Evolutionary conservation across 129 eudicot genomes (phyloP), one percentile per base, ranked within the genome.

Genomic region (Centella asiatica): DNA sequence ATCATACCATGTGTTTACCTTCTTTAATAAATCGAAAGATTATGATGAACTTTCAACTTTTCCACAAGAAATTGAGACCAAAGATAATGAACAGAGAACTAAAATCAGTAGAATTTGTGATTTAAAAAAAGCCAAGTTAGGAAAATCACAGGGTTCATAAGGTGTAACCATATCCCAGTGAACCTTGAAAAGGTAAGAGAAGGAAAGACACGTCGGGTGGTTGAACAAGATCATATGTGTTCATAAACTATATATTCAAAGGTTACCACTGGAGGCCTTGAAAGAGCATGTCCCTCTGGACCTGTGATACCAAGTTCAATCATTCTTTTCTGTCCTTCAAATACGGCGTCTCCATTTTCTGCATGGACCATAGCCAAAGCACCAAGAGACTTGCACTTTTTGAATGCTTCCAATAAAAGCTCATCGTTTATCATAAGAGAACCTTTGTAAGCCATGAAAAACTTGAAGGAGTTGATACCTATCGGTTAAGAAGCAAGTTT

Each of bases 331-430:
- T 92, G 98, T 39, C 98, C 98, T 82, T 92, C 96, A 77, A 82
- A 84, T 65, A 92, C 98, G 49, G 90, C 98, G 66, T 92, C 98
- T 11, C 98, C 98, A 72, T 92, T 92, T 79, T 92, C 98, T 29
- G 98, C 98, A 76, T 92, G 98, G 60, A 92, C 96, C 98, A 92
- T 84, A 50, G 98, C 82, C 69, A 92, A 71, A 31, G 98, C 98
- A 31, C 98, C 98, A 62, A 92, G 89, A 49, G 95, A 87, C 60
- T 87, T 92, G 83, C 98, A 92, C 69, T 74, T 82, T 65, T 92
- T 92, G 33, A 92, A 77, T 37, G 95, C 98, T 78, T 92, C 96
- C 47, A 92, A 48, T 23, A 92, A 56, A 72, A 87, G 88, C 60
- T 87, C 98, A 54, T 92, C 98, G 18, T 78, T 84, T 49, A 92